Base-by-base conservation (phyloP, 805 yeast species). In the Cyberlindnera japonica region DNA sequence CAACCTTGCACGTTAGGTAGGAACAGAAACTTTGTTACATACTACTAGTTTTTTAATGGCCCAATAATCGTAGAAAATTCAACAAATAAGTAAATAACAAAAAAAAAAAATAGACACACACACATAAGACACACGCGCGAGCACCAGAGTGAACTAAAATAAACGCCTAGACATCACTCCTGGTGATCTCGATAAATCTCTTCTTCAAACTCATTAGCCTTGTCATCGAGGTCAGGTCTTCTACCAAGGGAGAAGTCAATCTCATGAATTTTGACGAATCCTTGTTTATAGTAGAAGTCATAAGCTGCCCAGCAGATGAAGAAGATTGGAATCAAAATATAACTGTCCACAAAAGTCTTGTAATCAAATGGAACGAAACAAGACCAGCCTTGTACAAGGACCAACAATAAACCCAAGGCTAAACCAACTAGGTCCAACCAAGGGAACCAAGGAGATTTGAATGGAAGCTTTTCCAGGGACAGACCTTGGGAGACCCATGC, bases 381-480 rank as follows among this genome's bases (percentile, higher is more conserved):
- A 1, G 72, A 61, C 75, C 75, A 73, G 4, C 77, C 75, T 50
- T 73, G 77, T 17, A 72, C 65, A 20, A 72, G 49, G 1, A 65
- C 69, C 41, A 73, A 54, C 34, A 73, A 57, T 1, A 59, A 35
- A 36, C 70, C 72, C 23, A 68, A 38, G 1, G 52, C 47, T 6
- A 71, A 52, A 3, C 74, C 74, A 15, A 67, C 40, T 17, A 59
- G 57, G 13, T 75, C 68, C 29, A 64, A 49, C 40, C 49, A 54
- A 8, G 78, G 77, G 47, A 59, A 71, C 60, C 65, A 63, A 40
- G 9, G 86, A 5, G 91, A 84, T 55, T 75, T 79, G 68, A 72
- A 86, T 4, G 93, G 91, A 41, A 87, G 67, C 12, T 73, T 67
- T 49, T 79, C 78, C 49, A 91, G 62, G 23, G 79, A 64, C 40